Conservation (phyloP, 2,329 filamentous ascomycete genomes). For the Penicillium frequentans region DNA sequence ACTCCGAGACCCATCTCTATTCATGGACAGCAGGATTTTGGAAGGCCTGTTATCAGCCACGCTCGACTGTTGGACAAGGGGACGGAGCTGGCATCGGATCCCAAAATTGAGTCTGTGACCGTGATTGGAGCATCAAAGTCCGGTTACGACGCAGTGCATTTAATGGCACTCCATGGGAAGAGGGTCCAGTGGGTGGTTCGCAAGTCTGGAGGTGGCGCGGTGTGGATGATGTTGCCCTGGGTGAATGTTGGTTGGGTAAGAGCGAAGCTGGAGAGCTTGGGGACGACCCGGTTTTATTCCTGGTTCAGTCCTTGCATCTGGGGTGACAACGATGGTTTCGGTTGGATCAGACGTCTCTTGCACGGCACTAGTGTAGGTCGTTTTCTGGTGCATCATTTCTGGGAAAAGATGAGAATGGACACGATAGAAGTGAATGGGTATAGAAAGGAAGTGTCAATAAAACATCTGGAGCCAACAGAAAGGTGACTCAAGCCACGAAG, state of each 20-base stretch:
- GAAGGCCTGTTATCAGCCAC: not conserved
- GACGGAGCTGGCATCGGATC: not conserved
- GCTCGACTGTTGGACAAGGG: not conserved
- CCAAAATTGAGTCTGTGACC: not conserved
- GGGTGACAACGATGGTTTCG: not conserved
- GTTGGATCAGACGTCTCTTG: not conserved
- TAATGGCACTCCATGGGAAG: not conserved
- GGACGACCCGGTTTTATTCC: not conserved
- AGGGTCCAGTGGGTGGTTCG: not conserved
- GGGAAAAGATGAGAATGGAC: not conserved
- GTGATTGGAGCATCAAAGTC: not conserved
- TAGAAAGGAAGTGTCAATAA: too few species aligned
- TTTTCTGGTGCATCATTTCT: not conserved
- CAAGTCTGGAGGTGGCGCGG: not conserved
- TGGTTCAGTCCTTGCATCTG: not conserved
- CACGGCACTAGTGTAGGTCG: not conserved
- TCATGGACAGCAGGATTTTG: not conserved
- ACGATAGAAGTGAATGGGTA: not conserved
- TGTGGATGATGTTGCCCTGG: not conserved
- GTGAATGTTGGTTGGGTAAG: not conserved
- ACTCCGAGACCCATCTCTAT: not conserved
- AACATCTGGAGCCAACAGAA: too few species aligned
- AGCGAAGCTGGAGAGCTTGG: not conserved
- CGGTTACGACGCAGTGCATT: not conserved
- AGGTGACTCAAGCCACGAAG: too few species aligned